Evolutionary conservation across 176 grass and related monocot species (phyloP).

Genomic region (Thalia dealbata): DNA sequence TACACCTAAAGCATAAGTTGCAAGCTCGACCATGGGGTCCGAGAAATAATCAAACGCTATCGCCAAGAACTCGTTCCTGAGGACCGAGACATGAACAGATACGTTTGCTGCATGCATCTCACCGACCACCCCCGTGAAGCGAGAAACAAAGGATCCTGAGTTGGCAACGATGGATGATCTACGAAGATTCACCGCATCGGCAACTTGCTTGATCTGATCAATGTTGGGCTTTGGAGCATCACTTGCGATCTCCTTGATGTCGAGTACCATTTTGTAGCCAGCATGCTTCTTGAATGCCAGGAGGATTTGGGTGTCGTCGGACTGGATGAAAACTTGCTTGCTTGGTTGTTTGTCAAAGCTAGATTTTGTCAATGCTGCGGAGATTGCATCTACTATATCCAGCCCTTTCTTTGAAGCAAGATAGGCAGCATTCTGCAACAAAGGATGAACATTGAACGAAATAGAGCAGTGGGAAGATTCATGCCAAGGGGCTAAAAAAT

Average conservation of each 20-base stretch:
- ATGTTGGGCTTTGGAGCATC: slow-evolving; percentile 39
- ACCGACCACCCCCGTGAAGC: slow-evolving; percentile 39
- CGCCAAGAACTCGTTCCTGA: slow-evolving; percentile 79
- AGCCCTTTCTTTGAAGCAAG: slow-evolving; percentile 67
- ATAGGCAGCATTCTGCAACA: slow-evolving; percentile 48
- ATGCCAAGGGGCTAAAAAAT: too few species aligned
- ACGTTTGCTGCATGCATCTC: slow-evolving; percentile 50
- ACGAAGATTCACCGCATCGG: slow-evolving; percentile 37
- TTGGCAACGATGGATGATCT: slow-evolving; percentile 35
- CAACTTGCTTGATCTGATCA: slow-evolving; percentile 51
- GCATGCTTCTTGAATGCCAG: slow-evolving; percentile 35
- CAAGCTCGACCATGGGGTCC: slow-evolving; percentile 74
- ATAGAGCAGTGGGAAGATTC: too few species aligned
- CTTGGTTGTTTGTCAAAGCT: slow-evolving; percentile 38
- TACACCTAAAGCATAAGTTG: slow-evolving; percentile 36
- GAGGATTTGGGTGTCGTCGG: slow-evolving; percentile 67
- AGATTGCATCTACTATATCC: slow-evolving; percentile 55
- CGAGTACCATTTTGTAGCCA: slow-evolving; percentile 40
- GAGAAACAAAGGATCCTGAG: slow-evolving; percentile 57
- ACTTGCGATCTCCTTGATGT: slow-evolving; percentile 37
- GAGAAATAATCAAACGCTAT: slow-evolving; percentile 80
- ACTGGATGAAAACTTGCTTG: slow-evolving; percentile 52
- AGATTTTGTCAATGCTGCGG: slow-evolving; percentile 51
- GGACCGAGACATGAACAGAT: slow-evolving; percentile 44
- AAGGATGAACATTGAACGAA: background rate